phyloP scores from a whole-genome alignment of 2,329 filamentous ascomycete species.

The Pezicula carpinea region DNA sequence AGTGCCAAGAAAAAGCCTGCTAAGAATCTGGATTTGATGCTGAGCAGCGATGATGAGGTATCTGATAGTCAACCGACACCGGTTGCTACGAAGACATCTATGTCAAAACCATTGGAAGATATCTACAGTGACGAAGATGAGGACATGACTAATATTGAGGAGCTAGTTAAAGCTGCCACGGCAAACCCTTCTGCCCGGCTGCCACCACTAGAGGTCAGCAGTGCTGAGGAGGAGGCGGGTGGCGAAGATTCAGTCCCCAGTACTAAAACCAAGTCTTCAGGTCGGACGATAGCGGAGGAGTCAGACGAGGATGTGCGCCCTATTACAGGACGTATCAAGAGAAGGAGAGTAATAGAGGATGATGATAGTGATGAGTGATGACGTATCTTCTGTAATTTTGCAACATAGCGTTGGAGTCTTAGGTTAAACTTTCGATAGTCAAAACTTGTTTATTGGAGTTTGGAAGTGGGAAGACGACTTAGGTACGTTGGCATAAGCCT shows the following conservation, averaged over 20 bases:
- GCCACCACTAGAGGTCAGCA: background rate
- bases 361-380: constrained; percentile 21
- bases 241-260: constrained; percentile 6
- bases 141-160: too few species aligned
- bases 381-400: constrained; percentile 7
- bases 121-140: too few species aligned
- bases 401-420: constrained; percentile 17
- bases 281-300: constrained; percentile 1
- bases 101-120: too few species aligned
- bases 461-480: too few species aligned
- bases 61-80: background rate
- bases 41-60: background rate
- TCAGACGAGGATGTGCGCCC: constrained; percentile 5
- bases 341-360: constrained; percentile 12
- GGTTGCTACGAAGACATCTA: background rate
- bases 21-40: background rate
- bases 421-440: background rate
- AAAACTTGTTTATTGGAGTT: too few species aligned
- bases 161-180: too few species aligned
- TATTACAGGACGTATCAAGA: constrained; percentile 4
- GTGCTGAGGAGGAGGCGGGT: constrained; percentile 2
- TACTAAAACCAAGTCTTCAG: constrained; percentile 1
- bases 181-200: too few species aligned
- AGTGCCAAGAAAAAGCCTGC: background rate
- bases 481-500: too few species aligned